These are phyloP conservation scores for Byssothecium circinans DNA, from an alignment of 2,329 filamentous ascomycete genomes.

Conservation along the genomic window DNA sequence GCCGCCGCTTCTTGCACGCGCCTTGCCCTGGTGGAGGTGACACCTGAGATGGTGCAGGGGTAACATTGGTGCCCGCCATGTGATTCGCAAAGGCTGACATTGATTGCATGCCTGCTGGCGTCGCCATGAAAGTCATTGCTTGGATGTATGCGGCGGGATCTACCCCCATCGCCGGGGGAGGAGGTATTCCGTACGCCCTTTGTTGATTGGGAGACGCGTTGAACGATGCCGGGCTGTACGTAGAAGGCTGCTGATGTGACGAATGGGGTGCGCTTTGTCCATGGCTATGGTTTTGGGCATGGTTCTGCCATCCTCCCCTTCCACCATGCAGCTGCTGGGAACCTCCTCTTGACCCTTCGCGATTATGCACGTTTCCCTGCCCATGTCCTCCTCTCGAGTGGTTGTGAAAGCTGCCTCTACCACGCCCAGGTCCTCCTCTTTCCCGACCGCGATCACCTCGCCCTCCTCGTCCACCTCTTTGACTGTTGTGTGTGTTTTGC, in stretches of 20 bases:
- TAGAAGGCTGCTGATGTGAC: too few species aligned
- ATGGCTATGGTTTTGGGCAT: too few species aligned
- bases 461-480: conserved; percentile 35
- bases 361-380: conserved; percentile 9
- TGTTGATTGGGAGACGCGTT: too few species aligned
- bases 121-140: conserved; percentile 34
- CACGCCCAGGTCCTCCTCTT: conserved; percentile 27
- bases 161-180: too few species aligned
- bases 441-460: conserved; percentile 32
- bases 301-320: conserved; percentile 6
- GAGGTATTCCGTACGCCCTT: too few species aligned
- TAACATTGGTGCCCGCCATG: too few species aligned
- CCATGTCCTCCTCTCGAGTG: conserved; percentile 19
- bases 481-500: conserved; percentile 28
- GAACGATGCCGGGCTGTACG: too few species aligned
- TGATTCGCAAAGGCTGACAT: conserved; percentile 31
- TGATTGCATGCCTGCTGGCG: conserved; percentile 31
- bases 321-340: conserved; percentile 5
- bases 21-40: conserved; percentile 13
- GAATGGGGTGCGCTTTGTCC: too few species aligned
- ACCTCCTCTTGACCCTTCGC: conserved; percentile 22
- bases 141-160: too few species aligned
- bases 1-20: conserved; percentile 32
- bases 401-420: conserved; percentile 21
- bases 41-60: conserved; percentile 2